Percentiles rank a stretch among this genome's conserved stretches.
phyloP scores from a whole-genome alignment of 768 basidiomycete species.

The Sarcomyxa edulis region DNA sequence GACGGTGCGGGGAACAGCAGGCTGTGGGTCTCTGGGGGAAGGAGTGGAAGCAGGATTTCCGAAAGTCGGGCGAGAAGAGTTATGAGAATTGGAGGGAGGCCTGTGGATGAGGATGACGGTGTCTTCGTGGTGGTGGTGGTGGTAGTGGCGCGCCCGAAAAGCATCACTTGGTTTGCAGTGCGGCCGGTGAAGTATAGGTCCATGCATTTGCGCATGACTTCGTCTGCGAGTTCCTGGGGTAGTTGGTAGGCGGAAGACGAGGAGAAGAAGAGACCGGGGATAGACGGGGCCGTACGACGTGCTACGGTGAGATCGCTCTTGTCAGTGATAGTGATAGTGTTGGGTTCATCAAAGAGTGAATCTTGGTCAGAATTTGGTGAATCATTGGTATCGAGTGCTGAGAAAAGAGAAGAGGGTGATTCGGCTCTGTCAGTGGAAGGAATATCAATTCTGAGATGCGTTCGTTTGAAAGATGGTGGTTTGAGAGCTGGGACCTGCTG shows the following conservation, averaged over 20 bases:
- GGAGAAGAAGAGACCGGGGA: slow-evolving; percentile 61
- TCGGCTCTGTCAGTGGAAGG: not conserved
- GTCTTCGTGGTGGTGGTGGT: slow-evolving; percentile 7
- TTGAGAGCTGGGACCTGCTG: slow-evolving; percentile 17
- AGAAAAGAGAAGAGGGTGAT: slow-evolving; percentile 10
- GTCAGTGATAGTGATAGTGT: no score
- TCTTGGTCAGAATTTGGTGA: slow-evolving; percentile 28
- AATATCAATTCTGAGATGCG: not conserved
- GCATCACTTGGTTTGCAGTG: slow-evolving; percentile 77
- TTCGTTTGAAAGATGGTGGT: not conserved
- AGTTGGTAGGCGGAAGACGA: slow-evolving; percentile 48
- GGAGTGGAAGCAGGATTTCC: slow-evolving; percentile 36
- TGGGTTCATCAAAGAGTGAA: slow-evolving; percentile 48
- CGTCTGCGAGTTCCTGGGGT: slow-evolving; percentile 44
- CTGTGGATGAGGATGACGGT: slow-evolving; percentile 19
- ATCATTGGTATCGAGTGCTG: slow-evolving; percentile 8
- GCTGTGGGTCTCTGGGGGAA: slow-evolving; percentile 44
- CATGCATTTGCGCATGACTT: slow-evolving; percentile 47
- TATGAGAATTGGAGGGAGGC: slow-evolving; percentile 53
- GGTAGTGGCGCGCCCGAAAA: slow-evolving; percentile 55
- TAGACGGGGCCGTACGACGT: slow-evolving; percentile 36
- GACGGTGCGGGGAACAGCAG: slow-evolving; percentile 52
- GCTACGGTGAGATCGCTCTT: slow-evolving; percentile 1
- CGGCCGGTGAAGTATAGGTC: slow-evolving; percentile 46
- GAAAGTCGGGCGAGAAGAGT: slow-evolving; percentile 49